A percentile compares a stretch with the other conserved stretches of the same genome.
Conservation (phyloP, 305 asterid species). For the Ilex paraguariensis region DNA sequence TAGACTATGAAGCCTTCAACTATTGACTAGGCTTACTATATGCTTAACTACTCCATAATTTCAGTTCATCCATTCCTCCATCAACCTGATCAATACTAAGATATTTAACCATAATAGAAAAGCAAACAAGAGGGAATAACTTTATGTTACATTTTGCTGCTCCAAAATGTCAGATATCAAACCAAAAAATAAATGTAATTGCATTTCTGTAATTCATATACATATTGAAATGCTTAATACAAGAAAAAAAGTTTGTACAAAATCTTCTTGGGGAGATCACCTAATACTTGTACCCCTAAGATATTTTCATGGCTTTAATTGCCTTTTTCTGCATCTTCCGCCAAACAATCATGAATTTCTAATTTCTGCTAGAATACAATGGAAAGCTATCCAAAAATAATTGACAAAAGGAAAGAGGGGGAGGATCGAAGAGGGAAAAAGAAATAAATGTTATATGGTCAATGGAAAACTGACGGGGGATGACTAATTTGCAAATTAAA, state of each 20-base stretch:
- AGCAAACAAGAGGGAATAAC: no score
- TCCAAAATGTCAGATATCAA: no score
- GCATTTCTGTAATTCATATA: background rate
- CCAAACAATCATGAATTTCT: slow-evolving; percentile 21
- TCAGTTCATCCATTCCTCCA: no score
- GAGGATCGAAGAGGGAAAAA: background rate
- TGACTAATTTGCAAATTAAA: no score
- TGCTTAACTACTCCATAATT: no score
- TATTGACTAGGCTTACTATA: no score
- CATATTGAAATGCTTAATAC: background rate
- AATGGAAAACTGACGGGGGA: background rate
- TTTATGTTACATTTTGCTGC: no score
- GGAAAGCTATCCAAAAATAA: slow-evolving; percentile 46
- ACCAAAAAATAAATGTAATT: no score
- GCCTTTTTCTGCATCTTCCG: slow-evolving; percentile 14
- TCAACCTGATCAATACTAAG: no score
- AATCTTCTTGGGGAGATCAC: slow-evolving; percentile 16
- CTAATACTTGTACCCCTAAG: slow-evolving; percentile 18
- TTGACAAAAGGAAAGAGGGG: slow-evolving; percentile 6
- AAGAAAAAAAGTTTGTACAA: slow-evolving; percentile 14
- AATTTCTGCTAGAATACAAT: slow-evolving; percentile 19
- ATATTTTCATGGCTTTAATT: slow-evolving; percentile 14
- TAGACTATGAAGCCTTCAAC: no score
- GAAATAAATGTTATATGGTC: slow-evolving; percentile 16
- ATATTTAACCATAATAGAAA: no score